Percentiles rank a stretch among this genome's conserved stretches.
Conservation (phyloP, 1,139 yeast species). For the Magnusiomyces sp. region DNA sequence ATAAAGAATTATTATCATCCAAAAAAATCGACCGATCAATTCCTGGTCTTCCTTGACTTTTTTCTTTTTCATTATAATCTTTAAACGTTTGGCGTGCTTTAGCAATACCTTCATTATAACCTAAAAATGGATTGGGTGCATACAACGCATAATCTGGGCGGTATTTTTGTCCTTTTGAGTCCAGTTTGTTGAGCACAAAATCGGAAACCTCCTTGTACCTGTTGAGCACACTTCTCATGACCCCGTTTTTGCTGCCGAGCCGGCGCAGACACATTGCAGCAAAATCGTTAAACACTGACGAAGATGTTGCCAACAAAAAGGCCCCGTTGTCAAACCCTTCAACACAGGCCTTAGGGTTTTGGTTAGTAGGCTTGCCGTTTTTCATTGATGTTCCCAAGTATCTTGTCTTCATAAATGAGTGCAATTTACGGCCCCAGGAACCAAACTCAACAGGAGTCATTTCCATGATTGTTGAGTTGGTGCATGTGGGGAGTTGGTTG, state of each 20-base stretch:
- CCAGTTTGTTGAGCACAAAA: slow-evolving; percentile 18
- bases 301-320: slow-evolving; percentile 67
- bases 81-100: slow-evolving; percentile 4
- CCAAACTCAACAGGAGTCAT: slow-evolving; percentile 75
- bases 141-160: slow-evolving; percentile 59
- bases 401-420: slow-evolving; percentile 61
- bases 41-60: slow-evolving; percentile 1
- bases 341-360: slow-evolving; percentile 36
- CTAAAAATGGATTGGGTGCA: slow-evolving; percentile 70
- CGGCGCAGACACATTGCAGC: slow-evolving; percentile 14
- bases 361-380: slow-evolving; percentile 39
- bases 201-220: slow-evolving; percentile 6
- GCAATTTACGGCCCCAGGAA: slow-evolving; percentile 79
- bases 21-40: slow-evolving; percentile 4
- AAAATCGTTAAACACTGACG: slow-evolving; percentile 66
- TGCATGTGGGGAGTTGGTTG: slow-evolving; percentile 38
- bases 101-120: slow-evolving; percentile 17
- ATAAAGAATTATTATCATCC: slow-evolving; percentile 17
- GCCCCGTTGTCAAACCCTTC: slow-evolving; percentile 75
- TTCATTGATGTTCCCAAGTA: slow-evolving; percentile 63
- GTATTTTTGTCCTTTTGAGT: slow-evolving; percentile 23
- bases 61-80: slow-evolving; percentile 7
- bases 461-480: slow-evolving; percentile 77
- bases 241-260: not conserved
- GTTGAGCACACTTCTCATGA: slow-evolving; percentile 1